Conservation (phyloP, 257 asterid species). For the Nicotiana tomentosiformis region DNA sequence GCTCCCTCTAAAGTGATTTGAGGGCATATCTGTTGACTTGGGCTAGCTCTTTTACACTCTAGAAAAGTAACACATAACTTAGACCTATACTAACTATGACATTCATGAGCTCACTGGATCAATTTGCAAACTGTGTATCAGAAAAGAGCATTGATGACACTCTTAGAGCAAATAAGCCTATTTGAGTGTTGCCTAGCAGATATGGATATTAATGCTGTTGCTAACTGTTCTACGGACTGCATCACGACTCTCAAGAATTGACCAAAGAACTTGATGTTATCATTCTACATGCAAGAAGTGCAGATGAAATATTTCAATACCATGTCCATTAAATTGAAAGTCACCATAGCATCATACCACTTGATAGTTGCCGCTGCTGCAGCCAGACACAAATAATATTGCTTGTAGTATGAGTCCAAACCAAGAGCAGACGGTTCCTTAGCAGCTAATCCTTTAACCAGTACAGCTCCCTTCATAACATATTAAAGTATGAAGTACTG, state of each 20-base stretch:
- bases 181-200: too few relatives aligned
- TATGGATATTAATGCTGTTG: background rate
- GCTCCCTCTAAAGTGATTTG: background rate
- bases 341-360: constrained; percentile 49
- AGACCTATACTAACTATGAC: background rate
- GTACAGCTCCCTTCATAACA: constrained; percentile 62
- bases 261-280: background rate
- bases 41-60: background rate
- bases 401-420: constrained; percentile 83
- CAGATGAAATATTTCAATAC: background rate
- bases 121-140: background rate
- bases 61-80: background rate
- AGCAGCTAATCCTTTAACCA: constrained; percentile 84
- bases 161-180: too few relatives aligned
- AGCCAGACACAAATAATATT: constrained; percentile 94
- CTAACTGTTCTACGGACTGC: background rate
- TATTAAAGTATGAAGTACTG: constrained; percentile 21
- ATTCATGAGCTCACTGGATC: background rate
- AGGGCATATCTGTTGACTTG: background rate
- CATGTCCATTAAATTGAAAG: background rate
- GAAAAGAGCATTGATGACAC: background rate
- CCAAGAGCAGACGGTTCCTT: constrained; percentile 96
- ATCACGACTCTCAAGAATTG: background rate
- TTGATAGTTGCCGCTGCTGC: constrained; percentile 97
- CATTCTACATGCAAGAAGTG: background rate